Base-by-base conservation (phyloP, 345 rosid genomes). In the Citrus reticulata region DNA sequence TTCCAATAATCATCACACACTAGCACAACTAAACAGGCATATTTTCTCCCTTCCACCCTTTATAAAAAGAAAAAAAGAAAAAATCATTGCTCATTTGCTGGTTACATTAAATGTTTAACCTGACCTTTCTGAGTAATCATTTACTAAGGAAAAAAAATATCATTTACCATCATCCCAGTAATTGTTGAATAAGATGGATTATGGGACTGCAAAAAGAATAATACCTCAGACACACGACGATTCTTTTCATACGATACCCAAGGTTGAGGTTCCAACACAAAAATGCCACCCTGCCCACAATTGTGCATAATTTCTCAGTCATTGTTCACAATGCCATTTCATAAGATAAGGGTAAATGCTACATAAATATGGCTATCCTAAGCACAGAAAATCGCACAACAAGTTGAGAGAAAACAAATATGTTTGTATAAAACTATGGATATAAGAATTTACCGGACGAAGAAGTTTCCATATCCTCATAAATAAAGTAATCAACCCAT, bases 241-340 rank as follows among this genome's bases (percentile, higher is more conserved):
- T 94, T 96, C 70, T 84, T 90, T 86, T 89, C 93, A 86, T 96
- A 96, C 71, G 99, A 96, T 71, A 84, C 82, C 99, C 98, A 96
- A 58, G 99, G 97, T 84, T 96, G 99, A 85, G 98, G 98, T 87
- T 96, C 98, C 92, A 96, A 77, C 34, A 96, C 81, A 54, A 96
- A 85, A 65, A 88, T 80, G 72, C 99, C 99, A 84, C 99, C 99
- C 98, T 96, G 89, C 73, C 72, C 82, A 68, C 40, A 29, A 62
- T 74, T 22, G 73, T 25, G 75, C 22, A 51, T 72, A 57, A 59
- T 35, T 17, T 58, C 34, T 83, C 72, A 76, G 58, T 25, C 51
- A 69, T 16, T 57, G 7, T 54, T 73, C 67, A 72, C 61, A 68
- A 63, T 5, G 30, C 20, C 22, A 35, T 22, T 71, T 70, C 60